Conservation (phyloP, 257 asterid genomes). For the Solanum lycopersicoides region DNA sequence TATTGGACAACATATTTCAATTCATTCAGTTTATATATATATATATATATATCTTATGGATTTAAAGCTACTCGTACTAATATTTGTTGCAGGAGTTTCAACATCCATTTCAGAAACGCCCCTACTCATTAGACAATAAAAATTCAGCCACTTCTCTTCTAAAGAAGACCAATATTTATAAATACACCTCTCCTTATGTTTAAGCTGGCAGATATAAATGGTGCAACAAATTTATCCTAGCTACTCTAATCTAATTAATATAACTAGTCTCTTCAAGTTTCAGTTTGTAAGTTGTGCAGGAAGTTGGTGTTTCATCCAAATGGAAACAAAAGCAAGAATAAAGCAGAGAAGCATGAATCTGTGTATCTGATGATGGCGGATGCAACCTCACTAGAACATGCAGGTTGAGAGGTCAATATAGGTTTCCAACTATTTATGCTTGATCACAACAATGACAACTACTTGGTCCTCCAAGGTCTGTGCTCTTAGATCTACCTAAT, state of each 20-base stretch:
- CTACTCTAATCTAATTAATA: not conserved
- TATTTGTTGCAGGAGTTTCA: conserved; percentile 1
- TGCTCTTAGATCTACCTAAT: not conserved
- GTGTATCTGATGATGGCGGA: conserved; percentile 35
- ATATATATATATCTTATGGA: not conserved
- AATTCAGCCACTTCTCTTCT: conserved; percentile 36
- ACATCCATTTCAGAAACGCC: conserved; percentile 24
- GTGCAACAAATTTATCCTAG: conserved; percentile 15
- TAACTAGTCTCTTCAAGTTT: not conserved
- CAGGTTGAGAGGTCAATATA: conserved; percentile 49
- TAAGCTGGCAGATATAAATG: conserved; percentile 74
- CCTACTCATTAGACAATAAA: conserved; percentile 41
- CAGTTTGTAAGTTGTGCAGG: conserved; percentile 23
- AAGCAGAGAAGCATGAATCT: conserved; percentile 36
- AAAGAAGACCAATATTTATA: conserved; percentile 29
- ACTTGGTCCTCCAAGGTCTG: conserved; percentile 39
- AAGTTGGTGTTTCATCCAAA: conserved; percentile 49
- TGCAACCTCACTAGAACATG: conserved; percentile 8
- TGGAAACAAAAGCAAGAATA: conserved; percentile 55
- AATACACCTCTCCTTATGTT: conserved; percentile 26
- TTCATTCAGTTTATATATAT: not conserved
- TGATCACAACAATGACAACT: conserved; percentile 55
- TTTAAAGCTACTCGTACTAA: no score
- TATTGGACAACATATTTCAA: not conserved
- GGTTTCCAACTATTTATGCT: conserved; percentile 39